Base-by-base conservation (phyloP, 768 basidiomycete genomes). In the Paxillus rubicundulus region DNA sequence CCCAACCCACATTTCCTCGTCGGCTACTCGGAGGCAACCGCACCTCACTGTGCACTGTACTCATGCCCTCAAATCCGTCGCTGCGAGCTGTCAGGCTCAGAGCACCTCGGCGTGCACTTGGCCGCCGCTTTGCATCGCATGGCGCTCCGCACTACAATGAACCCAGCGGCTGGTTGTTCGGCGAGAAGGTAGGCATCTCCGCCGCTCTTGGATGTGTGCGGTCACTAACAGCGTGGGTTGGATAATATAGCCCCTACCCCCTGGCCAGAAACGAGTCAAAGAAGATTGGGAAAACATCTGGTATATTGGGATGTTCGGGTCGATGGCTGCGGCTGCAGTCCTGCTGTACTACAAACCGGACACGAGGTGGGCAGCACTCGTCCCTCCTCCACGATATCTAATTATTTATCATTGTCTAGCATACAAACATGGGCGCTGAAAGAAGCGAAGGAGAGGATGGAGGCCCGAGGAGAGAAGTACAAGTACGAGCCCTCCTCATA, bases 281-380 rank as follows among this genome's bases (percentile, higher is more conserved):
- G 91, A 95, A 68, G 82, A 86, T 20, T 97, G 93, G 93, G 94
- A 97, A 75, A 84, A 79, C 58, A 77, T 90, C 37, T 97, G 92
- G 88, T 90, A 91, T 64, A 68, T 84, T 55, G 94, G 93, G 30
- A 93, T 97, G 89, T 93, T 89, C 64, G 94, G 94, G 32, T 76
- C 83, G 12, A 87, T 97, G 82, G 82, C 76, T 5, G 72, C 93
- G 55, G 89, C 86, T 28, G 70, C 80, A 9, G 81, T 94, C 30
- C 73, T 90, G 67, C 72, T 92, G 21, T 91, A 92, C 71, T 95
- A 93, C 76, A 95, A 95, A 72, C 93, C 93, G 3, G 91, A 96
- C 66, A 93, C 90, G 16, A 92, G 88, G 93, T 93, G 58, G 54
- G 87, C 57, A 4, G 32, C 5, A 2, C 28, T 21, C 12, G 27